Evolutionary conservation across 208 protist genomes (phyloP).

Genomic region (Strigomonas culicis): DNA sequence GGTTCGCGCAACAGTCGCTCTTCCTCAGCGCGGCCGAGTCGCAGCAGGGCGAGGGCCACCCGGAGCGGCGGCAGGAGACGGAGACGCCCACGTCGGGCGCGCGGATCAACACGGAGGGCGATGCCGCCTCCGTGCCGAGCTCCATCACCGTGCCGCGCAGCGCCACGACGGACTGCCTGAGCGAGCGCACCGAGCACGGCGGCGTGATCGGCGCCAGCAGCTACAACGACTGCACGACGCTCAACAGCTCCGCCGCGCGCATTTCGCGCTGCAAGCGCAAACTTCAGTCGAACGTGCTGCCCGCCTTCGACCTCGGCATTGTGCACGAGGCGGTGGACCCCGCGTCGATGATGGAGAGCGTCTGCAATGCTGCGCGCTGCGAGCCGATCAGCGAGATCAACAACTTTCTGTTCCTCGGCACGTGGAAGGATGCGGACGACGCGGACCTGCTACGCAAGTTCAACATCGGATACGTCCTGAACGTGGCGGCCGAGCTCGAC

Average conservation of each 20-base stretch:
- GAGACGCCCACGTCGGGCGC: neutral
- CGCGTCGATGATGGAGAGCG: constrained; percentile 14
- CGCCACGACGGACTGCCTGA: constrained; percentile 6
- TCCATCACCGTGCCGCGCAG: constrained; percentile 24
- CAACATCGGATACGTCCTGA: constrained; percentile 72
- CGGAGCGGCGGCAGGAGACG: constrained; percentile 1
- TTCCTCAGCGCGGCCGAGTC: too few species aligned
- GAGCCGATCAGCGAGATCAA: constrained; percentile 65
- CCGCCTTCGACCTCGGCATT: constrained; percentile 58
- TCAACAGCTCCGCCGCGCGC: constrained; percentile 4
- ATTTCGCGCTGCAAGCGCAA: constrained; percentile 42
- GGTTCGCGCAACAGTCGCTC: too few species aligned
- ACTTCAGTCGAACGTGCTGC: constrained; percentile 27
- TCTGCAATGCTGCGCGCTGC: constrained; percentile 65
- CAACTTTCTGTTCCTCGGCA: constrained; percentile 57
- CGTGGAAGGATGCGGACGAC: constrained; percentile 67
- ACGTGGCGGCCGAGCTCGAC: constrained; percentile 68
- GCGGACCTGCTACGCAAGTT: constrained; percentile 35
- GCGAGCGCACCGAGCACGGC: neutral
- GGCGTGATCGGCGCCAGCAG: neutral
- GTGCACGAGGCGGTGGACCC: constrained; percentile 22
- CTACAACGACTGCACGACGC: neutral
- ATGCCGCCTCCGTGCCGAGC: constrained; percentile 7
- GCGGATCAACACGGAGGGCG: neutral
- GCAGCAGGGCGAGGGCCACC: too few species aligned